phyloP scores from a whole-genome alignment of 2,329 filamentous ascomycete genomes.

The Colletotrichum tropicicola region DNA sequence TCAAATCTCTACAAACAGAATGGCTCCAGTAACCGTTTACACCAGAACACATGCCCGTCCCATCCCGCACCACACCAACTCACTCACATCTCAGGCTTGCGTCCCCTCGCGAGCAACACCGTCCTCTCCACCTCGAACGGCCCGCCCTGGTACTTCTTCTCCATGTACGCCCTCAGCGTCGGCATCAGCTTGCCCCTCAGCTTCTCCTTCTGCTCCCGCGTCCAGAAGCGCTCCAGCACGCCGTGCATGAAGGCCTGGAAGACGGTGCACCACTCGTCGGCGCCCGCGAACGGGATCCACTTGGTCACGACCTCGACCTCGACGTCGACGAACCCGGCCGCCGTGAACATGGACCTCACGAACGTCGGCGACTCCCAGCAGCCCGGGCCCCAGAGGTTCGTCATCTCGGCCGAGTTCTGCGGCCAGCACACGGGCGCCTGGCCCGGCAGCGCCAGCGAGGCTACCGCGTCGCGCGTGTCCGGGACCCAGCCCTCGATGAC shows the following conservation, averaged over 20 bases:
- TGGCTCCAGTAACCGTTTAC: too few relatives aligned
- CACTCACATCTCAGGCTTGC: background rate
- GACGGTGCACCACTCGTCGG: background rate
- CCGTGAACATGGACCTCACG: background rate
- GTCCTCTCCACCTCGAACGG: slow-evolving; percentile 7
- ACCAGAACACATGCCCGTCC: too few relatives aligned
- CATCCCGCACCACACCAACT: too few relatives aligned
- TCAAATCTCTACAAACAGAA: too few relatives aligned
- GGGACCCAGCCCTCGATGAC: slow-evolving; percentile 2
- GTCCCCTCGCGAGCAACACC: slow-evolving; percentile 1
- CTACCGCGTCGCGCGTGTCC: slow-evolving; percentile 1
- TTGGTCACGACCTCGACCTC: slow-evolving; percentile 5
- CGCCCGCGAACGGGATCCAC: background rate
- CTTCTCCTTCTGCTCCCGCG: background rate
- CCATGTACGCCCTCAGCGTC: background rate
- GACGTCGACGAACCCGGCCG: slow-evolving; percentile 9
- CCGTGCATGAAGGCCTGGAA: slow-evolving; percentile 10
- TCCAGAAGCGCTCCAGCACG: slow-evolving; percentile 1
- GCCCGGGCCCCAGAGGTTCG: background rate
- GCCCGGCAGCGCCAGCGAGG: background rate
- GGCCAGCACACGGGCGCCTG: slow-evolving; percentile 2
- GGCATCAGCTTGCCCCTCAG: background rate
- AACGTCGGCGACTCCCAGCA: slow-evolving; percentile 1
- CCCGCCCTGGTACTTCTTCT: background rate
- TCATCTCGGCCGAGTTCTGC: background rate